Base-by-base conservation (phyloP, 441 rosid genomes). In the Brassica balearica region DNA sequence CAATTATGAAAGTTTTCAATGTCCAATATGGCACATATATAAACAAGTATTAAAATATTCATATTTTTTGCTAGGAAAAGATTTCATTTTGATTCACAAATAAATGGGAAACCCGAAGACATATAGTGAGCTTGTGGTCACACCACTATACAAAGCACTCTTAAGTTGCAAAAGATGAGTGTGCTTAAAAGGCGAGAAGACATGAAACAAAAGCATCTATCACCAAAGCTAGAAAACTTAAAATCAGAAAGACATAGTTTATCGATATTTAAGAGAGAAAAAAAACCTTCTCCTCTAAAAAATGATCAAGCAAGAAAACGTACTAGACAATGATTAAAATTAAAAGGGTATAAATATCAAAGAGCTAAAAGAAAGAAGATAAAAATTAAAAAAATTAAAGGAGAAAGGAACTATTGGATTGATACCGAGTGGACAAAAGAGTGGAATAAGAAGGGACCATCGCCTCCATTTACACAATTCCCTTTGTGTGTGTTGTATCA, bases 401-500 rank as follows among this genome's bases (percentile, higher is more conserved):
- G 65, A 72, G 73, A 74, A 80, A 66, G 67, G 80, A 84, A 82
- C 79, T 79, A 83, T 76, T 76, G 73, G 82, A 80, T 74, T 79
- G 87, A 80, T 79, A 84, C 60, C 36, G 69, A 82, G 74, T 78
- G 77, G 79, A 80, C 79, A 83, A 82, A 82, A 59, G 59, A 32
- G 72, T 60, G 68, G 67, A 65, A 73, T 73, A 60, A 72, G 78
- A 77, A 71, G 84, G 86, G 85, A 87, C 84, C 87, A 82, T 83
- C 48, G 46, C 65, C 67, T 68, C 77, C 71, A 69, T 70, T 66
- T 77, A 20, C 68, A 65, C 12, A 69, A 55, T 71, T 56, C 12
- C 27, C 59, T 70, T 77, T 63, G 64, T 69, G 64, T 71, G 65
- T 60, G 56, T 75, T 65, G 55, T 38, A 29, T 43, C 59, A 75